Base-by-base conservation (phyloP, 352 stramenopile genomes). In the Phytophthora foliorum region DNA sequence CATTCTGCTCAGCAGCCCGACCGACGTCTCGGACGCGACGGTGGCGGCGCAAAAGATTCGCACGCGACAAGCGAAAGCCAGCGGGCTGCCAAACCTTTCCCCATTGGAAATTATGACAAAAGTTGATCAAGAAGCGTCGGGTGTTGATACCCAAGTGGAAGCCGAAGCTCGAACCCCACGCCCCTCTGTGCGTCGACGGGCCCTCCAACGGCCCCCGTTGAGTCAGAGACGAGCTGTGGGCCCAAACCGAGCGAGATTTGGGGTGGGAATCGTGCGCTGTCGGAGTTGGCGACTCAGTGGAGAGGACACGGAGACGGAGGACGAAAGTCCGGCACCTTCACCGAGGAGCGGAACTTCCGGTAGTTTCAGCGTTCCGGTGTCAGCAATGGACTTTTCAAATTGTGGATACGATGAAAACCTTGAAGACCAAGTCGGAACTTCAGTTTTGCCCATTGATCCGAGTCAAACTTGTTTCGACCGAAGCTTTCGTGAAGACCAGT, bases 261-360 rank as follows among this genome's bases (percentile, higher is more conserved):
- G 68, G 2, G 52, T 73, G 17, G 68, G 68, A 0, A 76, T 76
- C 16, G 57, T 76, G n/a, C 51, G 68, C 16, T 76, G 68, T 60
- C 54, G 63, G 1, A 71, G 5, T 24, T 63, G 31, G 45, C 36
- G 16, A 29, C 32, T 61, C n/a, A 61, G 46, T 48, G 68, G 29
- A 38, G 62, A 75, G 19, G 68, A 69, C 9, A 76, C 68, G 10
- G 68, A 76, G n/a, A 71, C 67, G 5, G 68, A 76, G 17, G 68
- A 76, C 14, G 56, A 73, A 4, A 56, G 39, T 19, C 44, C 50
- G 1, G n/a, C 54, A 22, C 13, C 52, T 46, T 69, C 38, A 22
- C 62, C 62, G 17, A 36, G 46, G 19, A 22, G 42, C 42, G 19
- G 1, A 46, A 46, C 17, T 27, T 44, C n/a, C 36, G 11, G 13